Percentiles rank a stretch among this genome's conserved stretches.
Conservation (phyloP, 371 early-diverging fungal species). For the Rhizopus delemar region DNA sequence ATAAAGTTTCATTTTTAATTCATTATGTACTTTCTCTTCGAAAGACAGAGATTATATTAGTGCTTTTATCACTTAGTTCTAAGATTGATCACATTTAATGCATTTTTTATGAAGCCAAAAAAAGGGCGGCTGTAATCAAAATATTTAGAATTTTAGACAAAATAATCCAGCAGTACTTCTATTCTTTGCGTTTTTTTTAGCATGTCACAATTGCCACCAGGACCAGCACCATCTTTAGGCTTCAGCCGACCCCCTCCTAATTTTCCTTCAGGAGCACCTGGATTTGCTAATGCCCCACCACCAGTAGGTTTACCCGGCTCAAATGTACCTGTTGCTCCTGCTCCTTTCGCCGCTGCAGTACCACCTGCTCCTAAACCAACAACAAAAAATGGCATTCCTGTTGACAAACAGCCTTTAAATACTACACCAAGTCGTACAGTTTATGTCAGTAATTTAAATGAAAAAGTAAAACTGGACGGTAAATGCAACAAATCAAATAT, state of each 20-base stretch:
- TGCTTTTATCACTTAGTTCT: no score
- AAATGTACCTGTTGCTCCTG: conserved; percentile 1
- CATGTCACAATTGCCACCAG: conserved; percentile 20
- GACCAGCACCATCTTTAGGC: conserved; percentile 11
- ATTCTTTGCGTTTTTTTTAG: conserved; percentile 1
- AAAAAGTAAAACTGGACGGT: conserved; percentile 83
- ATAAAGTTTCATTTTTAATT: no score
- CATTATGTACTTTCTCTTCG: no score
- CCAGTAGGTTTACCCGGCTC: conserved; percentile 9
- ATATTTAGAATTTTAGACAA: not conserved
- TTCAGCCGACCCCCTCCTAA: conserved; percentile 8
- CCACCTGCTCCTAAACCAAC: conserved; percentile 17
- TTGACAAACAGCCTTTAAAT: conserved; percentile 59
- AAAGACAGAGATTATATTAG: no score
- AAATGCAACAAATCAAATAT: conserved; percentile 43
- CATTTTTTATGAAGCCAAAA: no score
- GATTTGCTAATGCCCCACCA: conserved; percentile 12
- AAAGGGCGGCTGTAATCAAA: not conserved
- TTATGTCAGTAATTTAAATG: conserved; percentile 85
- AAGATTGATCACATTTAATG: no score
- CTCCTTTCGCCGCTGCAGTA: conserved; percentile 11
- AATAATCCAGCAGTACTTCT: not conserved
- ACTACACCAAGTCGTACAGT: conserved; percentile 78
- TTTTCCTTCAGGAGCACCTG: conserved; percentile 17
- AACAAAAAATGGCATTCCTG: conserved; percentile 42